These are phyloP conservation scores for Cystofilobasidium bisporidii DNA, from an alignment of 768 basidiomycete species.

Conservation along the genomic window DNA sequence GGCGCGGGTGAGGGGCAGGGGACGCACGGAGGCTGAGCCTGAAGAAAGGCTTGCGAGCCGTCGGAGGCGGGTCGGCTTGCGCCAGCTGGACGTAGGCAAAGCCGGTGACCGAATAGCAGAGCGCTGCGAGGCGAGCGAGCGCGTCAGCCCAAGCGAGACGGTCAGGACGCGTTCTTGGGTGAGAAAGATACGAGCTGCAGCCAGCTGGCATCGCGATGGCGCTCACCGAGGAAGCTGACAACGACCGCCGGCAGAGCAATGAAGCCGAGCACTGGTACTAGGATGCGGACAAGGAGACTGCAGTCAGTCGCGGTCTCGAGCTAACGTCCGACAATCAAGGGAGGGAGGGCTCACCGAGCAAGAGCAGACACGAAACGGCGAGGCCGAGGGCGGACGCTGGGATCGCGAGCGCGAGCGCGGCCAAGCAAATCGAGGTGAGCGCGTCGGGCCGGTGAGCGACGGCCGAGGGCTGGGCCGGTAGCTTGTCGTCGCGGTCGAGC, in stretches of 20 bases:
- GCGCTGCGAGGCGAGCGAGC: background rate
- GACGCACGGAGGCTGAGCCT: conserved; percentile 11
- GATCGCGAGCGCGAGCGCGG: background rate
- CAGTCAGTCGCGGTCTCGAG: background rate
- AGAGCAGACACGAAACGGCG: background rate
- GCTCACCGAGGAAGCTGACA: background rate
- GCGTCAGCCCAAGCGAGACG: background rate
- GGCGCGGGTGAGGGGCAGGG: too few species aligned
- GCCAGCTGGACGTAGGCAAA: conserved; percentile 11
- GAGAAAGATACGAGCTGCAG: too few species aligned
- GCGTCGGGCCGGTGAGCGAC: background rate
- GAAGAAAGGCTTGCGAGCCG: conserved; percentile 6
- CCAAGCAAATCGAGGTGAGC: background rate
- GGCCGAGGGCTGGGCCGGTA: background rate
- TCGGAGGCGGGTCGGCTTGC: conserved; percentile 14
- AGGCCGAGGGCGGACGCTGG: background rate
- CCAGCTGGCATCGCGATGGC: too few species aligned
- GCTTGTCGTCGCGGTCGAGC: too few species aligned
- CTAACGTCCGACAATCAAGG: background rate
- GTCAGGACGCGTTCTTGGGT: too few species aligned
- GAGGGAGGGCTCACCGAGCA: background rate
- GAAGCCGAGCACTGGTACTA: conserved; percentile 13
- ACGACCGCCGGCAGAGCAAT: background rate
- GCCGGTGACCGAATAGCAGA: conserved; percentile 12
- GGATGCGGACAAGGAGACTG: background rate